A percentile compares a stretch with the other conserved stretches of the same genome.
Conservation (phyloP, 2,329 filamentous ascomycete genomes). For the Aspergillus sp. region DNA sequence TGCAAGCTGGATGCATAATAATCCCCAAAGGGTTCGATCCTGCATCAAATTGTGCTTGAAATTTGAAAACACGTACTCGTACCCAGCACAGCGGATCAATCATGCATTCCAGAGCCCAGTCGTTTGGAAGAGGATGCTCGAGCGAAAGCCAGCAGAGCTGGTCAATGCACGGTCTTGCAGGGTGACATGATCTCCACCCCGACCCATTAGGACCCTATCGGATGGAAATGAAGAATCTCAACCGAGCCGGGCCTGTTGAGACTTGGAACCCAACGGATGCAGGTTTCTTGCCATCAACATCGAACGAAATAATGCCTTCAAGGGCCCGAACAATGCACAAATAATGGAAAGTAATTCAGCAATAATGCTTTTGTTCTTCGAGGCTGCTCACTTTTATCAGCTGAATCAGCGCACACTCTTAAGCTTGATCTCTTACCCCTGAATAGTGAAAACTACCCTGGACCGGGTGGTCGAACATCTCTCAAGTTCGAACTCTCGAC, state of each 20-base stretch:
- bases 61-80: background rate
- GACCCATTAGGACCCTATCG: background rate
- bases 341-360: background rate
- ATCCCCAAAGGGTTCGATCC: background rate
- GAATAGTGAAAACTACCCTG: background rate
- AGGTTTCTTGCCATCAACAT: background rate
- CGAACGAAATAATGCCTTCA: background rate
- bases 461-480: too few relatives aligned
- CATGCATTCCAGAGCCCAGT: background rate
- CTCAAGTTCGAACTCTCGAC: background rate
- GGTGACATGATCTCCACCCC: background rate
- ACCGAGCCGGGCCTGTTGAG: background rate
- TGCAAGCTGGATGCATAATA: background rate
- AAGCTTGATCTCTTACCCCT: background rate
- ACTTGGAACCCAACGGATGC: background rate
- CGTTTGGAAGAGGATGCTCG: background rate
- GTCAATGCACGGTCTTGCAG: conserved; percentile 1
- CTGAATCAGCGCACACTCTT: background rate
- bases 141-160: background rate
- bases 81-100: background rate
- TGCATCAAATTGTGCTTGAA: background rate
- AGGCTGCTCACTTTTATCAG: background rate
- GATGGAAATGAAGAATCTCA: background rate
- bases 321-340: background rate
- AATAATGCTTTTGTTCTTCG: background rate